Conservation (phyloP, 306 rosid species). For the Morella rubra region DNA sequence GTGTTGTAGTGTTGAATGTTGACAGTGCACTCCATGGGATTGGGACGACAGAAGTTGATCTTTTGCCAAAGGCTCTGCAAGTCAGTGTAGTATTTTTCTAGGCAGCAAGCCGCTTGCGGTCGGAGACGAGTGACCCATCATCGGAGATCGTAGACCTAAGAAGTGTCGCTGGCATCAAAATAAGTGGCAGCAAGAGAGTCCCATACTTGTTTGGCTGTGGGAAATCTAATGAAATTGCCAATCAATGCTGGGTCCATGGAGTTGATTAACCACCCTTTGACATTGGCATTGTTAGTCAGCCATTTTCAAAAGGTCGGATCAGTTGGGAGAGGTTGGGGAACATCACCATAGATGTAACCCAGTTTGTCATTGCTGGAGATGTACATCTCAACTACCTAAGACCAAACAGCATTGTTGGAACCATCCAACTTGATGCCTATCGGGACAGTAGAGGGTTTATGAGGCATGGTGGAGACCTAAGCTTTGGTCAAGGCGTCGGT, state of each 20-base stretch:
- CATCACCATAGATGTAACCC: not conserved
- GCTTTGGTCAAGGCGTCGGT: too few species aligned
- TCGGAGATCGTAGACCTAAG: not conserved
- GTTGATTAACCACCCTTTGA: not conserved
- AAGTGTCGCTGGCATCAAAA: not conserved
- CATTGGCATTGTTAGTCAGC: too few species aligned
- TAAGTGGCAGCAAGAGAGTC: not conserved
- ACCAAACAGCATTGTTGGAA: not conserved
- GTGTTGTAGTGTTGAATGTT: too few species aligned
- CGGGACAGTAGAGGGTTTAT: not conserved
- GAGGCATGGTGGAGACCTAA: not conserved
- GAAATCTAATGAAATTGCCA: not conserved
- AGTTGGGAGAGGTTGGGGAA: not conserved
- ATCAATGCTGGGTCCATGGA: not conserved
- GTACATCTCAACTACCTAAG: not conserved
- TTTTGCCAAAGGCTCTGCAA: too few species aligned
- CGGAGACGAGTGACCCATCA: not conserved
- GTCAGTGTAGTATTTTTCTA: too few species aligned
- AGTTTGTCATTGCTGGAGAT: constrained; percentile 5
- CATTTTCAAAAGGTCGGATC: not conserved
- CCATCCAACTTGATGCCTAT: constrained; percentile 7
- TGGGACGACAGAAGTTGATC: too few species aligned
- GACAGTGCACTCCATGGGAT: too few species aligned
- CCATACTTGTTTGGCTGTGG: not conserved
- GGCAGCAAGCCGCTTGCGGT: too few species aligned